Evolutionary conservation across 164 flowering plant species (phyloP).

Genomic region (Nymphaea colorata): DNA sequence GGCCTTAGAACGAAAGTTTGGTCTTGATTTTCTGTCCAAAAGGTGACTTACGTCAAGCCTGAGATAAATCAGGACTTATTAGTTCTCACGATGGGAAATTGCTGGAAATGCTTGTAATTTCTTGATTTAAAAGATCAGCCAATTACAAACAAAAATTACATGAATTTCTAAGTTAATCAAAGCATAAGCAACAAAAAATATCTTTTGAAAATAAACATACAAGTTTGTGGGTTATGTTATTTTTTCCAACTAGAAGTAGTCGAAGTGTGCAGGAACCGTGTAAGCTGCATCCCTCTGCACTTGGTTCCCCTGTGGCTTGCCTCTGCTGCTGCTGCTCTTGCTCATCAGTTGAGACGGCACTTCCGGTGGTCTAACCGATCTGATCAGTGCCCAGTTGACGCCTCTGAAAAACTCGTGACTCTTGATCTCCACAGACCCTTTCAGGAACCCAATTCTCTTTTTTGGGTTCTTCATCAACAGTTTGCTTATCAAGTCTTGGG

Average conservation of each 20-base stretch:
- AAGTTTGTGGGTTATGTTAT: no score
- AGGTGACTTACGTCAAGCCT: no score
- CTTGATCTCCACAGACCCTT: constrained; percentile 76
- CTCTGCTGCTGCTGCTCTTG: constrained; percentile 17
- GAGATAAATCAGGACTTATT: no score
- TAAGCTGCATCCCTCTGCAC: constrained; percentile 47
- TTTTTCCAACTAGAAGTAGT: constrained; percentile 33
- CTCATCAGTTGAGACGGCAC: constrained; percentile 29
- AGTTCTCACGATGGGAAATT: no score
- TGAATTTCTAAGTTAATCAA: no score
- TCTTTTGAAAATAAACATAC: no score
- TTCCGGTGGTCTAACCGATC: constrained; percentile 70
- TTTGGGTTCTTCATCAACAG: constrained; percentile 69
- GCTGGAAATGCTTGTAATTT: no score
- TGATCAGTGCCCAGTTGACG: constrained; percentile 85
- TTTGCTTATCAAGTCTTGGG: constrained; percentile 55
- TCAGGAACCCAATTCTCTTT: constrained; percentile 54
- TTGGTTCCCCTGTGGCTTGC: constrained; percentile 34
- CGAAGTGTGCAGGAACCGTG: constrained; percentile 61
- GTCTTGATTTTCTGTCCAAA: no score
- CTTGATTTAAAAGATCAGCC: no score
- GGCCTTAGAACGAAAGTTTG: no score
- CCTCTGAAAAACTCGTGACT: constrained; percentile 79
- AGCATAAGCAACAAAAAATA: no score
- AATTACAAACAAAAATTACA: no score